These are phyloP conservation scores for Phaeolepiota aurea DNA, from an alignment of 768 basidiomycete species.

Conservation along the genomic window DNA sequence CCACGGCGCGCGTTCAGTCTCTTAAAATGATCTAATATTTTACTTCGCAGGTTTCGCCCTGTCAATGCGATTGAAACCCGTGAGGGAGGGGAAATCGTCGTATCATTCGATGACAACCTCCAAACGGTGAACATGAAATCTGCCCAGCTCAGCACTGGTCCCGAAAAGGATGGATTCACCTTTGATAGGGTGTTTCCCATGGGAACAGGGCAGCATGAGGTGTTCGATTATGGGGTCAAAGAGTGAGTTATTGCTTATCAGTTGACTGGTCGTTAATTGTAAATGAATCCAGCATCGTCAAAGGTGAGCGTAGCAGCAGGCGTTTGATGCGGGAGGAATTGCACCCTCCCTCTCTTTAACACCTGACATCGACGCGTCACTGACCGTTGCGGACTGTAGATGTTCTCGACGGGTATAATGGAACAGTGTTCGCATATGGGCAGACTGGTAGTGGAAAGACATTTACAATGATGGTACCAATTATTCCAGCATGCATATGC, in stretches of 20 bases:
- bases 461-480: conserved; percentile 93
- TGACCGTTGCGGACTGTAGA: conserved; percentile 41
- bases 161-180: conserved; percentile 96
- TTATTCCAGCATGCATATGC: conserved; percentile 5
- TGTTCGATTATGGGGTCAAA: conserved; percentile 98
- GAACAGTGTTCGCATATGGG: conserved; percentile 86
- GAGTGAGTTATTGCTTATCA: conserved; percentile 72
- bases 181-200: conserved; percentile 96
- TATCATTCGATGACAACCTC: conserved; percentile 79
- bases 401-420: conserved; percentile 98
- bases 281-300: conserved; percentile 59
- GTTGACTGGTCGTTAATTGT: no score
- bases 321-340: no score
- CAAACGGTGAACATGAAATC: conserved; percentile 79
- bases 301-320: conserved; percentile 43
- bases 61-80: conserved; percentile 85
- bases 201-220: conserved; percentile 82
- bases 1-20: conserved; percentile 2
- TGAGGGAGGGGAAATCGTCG: conserved; percentile 85
- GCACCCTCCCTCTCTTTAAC: no score
- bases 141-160: conserved; percentile 60
- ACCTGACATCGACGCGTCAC: no score
- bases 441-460: conserved; percentile 88
- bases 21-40: conserved; percentile 4
- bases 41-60: conserved; percentile 75